Base-by-base conservation (phyloP, 495 filamentous ascomycete species). In the Bryoglossum gracile region DNA sequence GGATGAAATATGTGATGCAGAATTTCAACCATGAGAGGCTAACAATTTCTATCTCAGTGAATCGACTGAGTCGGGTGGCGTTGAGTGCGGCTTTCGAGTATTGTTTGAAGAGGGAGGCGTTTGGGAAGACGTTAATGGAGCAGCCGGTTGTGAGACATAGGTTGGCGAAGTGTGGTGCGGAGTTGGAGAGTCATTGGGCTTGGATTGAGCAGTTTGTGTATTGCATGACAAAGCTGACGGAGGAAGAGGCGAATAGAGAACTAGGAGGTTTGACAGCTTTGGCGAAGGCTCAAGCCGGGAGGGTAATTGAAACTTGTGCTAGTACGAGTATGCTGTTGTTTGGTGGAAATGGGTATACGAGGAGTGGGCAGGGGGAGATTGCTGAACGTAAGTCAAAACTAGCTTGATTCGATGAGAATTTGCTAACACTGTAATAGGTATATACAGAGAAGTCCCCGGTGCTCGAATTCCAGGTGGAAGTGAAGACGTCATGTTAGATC, bases 1-100 rank as follows among this genome's bases (percentile, higher is more conserved):
- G 85, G 11, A 86, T 89, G 81, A 71, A 67, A 30, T 81, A 85
- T 55, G 77, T 88, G 53, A 88, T 89, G 84, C 83, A 79, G 34
- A 88, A 89, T 65, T 88, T 89, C 77, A 88, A 88, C 68, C 84
- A 89, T 56, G 85, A 89, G 66, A 76, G 84, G 0, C 65, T 89
- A 1, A 68, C 72, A 19, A 83, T 88, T 43, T 67, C 79, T 5
- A 75, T 87, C 21, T 75, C 75, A 1, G 72, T 72, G 3, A 84
- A 79, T 6, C 71, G 85, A 1, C 65, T 76, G 50, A 70, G 81
- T 0, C 71, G 85, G 8, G 82, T 86, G 2, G 83, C 82, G 8
- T 67, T 88, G 4, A 61, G 72, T 18, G 54, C 78, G 1, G 83
- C 85, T 0, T 82, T 87, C 50, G 76, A 76, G 9, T 87, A 88